Evolutionary conservation across 805 yeast genomes (phyloP).

Genomic region (Barnettozyma californica): DNA sequence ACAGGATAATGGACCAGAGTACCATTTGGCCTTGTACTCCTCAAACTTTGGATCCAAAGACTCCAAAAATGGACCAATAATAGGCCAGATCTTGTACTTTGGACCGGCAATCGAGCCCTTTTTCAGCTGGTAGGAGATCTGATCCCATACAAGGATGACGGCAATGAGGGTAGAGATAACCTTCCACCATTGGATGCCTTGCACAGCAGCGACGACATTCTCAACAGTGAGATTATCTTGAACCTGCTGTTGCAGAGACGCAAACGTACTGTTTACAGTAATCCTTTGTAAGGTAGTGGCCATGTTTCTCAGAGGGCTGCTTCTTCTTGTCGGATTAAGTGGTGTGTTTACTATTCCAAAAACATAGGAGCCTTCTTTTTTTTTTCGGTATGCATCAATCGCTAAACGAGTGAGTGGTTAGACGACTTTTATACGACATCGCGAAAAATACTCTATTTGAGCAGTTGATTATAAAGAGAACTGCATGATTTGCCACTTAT

Average conservation of each 20-base stretch:
- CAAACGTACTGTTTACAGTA: constrained; percentile 16
- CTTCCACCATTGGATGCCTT: constrained; percentile 48
- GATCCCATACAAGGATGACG: constrained; percentile 58
- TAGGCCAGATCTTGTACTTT: constrained; percentile 79
- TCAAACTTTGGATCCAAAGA: constrained; percentile 93
- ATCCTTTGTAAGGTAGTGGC: constrained; percentile 20
- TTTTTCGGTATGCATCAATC: too few species aligned
- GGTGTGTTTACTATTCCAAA: neutral
- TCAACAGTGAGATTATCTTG: constrained; percentile 6
- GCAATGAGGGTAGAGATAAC: constrained; percentile 41
- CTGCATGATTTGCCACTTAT: neutral
- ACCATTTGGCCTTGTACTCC: constrained; percentile 91
- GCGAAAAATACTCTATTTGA: neutral
- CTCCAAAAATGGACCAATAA: constrained; percentile 94
- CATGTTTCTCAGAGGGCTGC: constrained; percentile 10
- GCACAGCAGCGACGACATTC: constrained; percentile 13
- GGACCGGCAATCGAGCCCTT: constrained; percentile 95
- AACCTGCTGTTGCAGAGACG: constrained; percentile 5
- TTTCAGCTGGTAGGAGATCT: constrained; percentile 66
- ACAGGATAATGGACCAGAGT: constrained; percentile 89
- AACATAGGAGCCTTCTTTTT: neutral
- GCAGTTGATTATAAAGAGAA: neutral
- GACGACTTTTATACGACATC: neutral
- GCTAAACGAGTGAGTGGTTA: neutral
- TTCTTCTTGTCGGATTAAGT: neutral